These are phyloP conservation scores for Tylopilus rubrobrunneus DNA, from an alignment of 768 basidiomycete genomes.

Conservation along the genomic window DNA sequence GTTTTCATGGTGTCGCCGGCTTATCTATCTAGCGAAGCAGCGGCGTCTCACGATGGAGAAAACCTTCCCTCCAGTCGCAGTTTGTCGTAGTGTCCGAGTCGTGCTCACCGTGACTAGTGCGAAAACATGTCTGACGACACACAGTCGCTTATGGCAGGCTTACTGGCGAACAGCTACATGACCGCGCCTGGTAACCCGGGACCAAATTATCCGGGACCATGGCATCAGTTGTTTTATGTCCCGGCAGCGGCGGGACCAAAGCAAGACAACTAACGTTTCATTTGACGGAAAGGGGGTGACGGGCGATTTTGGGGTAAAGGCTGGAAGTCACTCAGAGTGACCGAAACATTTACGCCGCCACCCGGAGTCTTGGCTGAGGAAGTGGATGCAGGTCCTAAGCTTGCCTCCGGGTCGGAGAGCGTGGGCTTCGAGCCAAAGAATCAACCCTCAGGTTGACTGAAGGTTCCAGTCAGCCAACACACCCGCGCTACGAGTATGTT, in stretches of 20 bases:
- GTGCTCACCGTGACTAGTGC: no score
- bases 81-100: no score
- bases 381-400: background rate
- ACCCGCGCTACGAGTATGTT: slow-evolving; percentile 5
- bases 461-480: background rate
- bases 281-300: background rate
- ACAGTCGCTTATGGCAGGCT: no score
- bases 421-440: background rate
- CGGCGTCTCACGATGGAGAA: no score
- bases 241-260: slow-evolving; percentile 6
- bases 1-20: no score
- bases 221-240: slow-evolving; percentile 10
- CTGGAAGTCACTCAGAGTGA: background rate
- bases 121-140: no score
- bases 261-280: slow-evolving; percentile 3
- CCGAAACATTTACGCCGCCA: slow-evolving; percentile 6
- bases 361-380: background rate
- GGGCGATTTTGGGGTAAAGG: background rate
- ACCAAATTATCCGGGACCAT: background rate
- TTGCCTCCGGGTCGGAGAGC: background rate
- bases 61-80: no score
- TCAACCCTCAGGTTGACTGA: slow-evolving; percentile 10
- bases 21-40: no score
- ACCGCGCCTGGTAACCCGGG: background rate
- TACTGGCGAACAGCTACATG: no score